These are phyloP conservation scores for Rosa rugosa DNA, from an alignment of 306 rosid species.

Conservation along the genomic window DNA sequence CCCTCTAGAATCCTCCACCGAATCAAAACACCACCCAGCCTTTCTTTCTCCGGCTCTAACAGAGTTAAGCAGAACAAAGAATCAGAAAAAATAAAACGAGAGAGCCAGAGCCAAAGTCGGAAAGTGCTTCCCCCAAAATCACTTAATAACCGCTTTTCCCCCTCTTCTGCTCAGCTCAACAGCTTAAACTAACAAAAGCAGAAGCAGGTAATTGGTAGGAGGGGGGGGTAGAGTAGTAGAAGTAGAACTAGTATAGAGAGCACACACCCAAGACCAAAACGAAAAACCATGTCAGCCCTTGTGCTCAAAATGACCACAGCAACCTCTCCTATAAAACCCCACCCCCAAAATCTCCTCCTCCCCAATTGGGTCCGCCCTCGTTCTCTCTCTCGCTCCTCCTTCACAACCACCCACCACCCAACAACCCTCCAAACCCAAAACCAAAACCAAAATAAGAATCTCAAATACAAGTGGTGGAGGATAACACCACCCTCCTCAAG, in stretches of 20 bases:
- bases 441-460: not conserved
- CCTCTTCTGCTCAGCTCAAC: too few species aligned
- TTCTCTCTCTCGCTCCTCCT: not conserved
- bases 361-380: not conserved
- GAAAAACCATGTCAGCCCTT: constrained; percentile 18
- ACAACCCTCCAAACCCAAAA: constrained; percentile 1
- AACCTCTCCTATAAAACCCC: constrained; percentile 21
- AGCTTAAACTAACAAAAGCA: too few species aligned
- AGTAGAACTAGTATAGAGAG: not conserved
- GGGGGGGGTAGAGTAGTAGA: not conserved
- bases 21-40: not conserved
- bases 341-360: not conserved
- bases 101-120: too few species aligned
- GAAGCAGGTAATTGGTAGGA: not conserved
- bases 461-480: constrained; percentile 28
- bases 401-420: not conserved
- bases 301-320: constrained; percentile 30
- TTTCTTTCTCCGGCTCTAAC: not conserved
- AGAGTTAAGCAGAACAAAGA: not conserved
- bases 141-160: too few species aligned
- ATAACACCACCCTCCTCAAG: constrained; percentile 35
- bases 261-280: not conserved
- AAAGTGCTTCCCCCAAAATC: too few species aligned
- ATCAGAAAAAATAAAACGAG: too few species aligned
- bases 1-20: not conserved